Evolutionary conservation across 495 filamentous ascomycete genomes (phyloP).

Genomic region (Neurospora tetraspora): DNA sequence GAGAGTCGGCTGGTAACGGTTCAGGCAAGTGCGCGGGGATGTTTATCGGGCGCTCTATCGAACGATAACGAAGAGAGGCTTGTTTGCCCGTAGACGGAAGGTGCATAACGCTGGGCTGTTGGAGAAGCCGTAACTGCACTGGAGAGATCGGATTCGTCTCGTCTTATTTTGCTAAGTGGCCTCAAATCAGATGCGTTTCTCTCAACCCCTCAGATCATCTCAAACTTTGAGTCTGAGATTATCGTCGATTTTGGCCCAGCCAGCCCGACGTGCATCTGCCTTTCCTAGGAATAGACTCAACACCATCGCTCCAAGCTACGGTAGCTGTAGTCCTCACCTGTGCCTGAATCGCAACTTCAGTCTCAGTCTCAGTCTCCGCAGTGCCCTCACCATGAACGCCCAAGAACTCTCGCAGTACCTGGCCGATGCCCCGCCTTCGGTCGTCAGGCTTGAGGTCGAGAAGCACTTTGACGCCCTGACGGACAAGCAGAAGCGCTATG

Average conservation of each 20-base stretch:
- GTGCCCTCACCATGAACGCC: constrained; percentile 32
- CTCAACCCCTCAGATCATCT: constrained; percentile 13
- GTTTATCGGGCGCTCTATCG: neutral
- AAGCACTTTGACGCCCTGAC: constrained; percentile 79
- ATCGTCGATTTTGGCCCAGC: neutral
- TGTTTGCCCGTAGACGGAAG: neutral
- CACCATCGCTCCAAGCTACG: constrained; percentile 1
- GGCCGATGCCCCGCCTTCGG: constrained; percentile 78
- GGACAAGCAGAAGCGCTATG: constrained; percentile 75
- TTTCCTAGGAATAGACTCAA: neutral
- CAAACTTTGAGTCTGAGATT: constrained; percentile 9
- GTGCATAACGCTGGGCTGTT: neutral
- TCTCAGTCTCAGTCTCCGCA: neutral
- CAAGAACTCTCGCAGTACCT: constrained; percentile 60
- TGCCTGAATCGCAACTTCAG: neutral
- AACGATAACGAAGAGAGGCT: neutral
- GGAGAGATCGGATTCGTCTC: neutral
- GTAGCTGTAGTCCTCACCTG: neutral
- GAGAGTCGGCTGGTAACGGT: neutral
- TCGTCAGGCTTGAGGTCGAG: constrained; percentile 78
- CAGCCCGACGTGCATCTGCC: constrained; percentile 1
- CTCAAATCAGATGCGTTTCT: constrained; percentile 11
- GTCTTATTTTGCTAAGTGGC: constrained; percentile 1
- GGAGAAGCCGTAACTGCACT: neutral
- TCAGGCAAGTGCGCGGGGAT: neutral